Base-by-base conservation (phyloP, 495 filamentous ascomycete species). In the Friedmanniomyces endolithicus region DNA sequence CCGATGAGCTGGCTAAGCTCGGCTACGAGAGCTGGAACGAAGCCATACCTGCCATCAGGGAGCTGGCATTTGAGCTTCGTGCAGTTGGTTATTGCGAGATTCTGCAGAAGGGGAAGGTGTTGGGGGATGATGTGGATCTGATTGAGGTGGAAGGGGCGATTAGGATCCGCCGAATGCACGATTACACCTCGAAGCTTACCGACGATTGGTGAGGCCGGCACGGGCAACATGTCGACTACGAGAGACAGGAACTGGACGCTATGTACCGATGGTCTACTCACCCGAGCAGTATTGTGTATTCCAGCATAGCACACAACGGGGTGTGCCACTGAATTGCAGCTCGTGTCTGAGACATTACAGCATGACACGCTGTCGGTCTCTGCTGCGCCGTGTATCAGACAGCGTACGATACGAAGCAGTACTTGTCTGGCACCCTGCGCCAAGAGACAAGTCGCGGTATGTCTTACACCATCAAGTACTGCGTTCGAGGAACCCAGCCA, bases 11-110 rank as follows among this genome's bases (percentile, higher is more conserved):
- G 22, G 19, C 17, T 1, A 48, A 14, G 12, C 41, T 62, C 17
- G 59, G 59, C n/a, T 62, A 62, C 52, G 40, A 57, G 27, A 31
- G 37, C 11, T 55, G 51, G 49, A 9, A 40, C 2, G 54, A 62
- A 16, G 55, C 45, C 2, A 49, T 62, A 34, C 59, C 59, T 6
- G 59, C 50, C 11, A 48, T 62, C 20, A 35, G 52, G 6, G 55
- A 53, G 35, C 46, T 62, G 43, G 59, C 59, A 1, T 62, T 53
- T 20, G 59, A 62, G 29, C 23, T 61, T 24, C 25, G 58, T 1
- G 58, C 17, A 19, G 2, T 61, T 6, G 58, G 45, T 1, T 40
- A 57, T 33, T 57, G 53, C 17, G 53, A 57, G 29, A 46, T 61
- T 20, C 41, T 61, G 20, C 33, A 43, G 41, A 50, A 45, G 23